A percentile compares a stretch with the other conserved stretches of the same genome.
Conservation (phyloP, 163 green algal species). For the Picocystis sp. region DNA sequence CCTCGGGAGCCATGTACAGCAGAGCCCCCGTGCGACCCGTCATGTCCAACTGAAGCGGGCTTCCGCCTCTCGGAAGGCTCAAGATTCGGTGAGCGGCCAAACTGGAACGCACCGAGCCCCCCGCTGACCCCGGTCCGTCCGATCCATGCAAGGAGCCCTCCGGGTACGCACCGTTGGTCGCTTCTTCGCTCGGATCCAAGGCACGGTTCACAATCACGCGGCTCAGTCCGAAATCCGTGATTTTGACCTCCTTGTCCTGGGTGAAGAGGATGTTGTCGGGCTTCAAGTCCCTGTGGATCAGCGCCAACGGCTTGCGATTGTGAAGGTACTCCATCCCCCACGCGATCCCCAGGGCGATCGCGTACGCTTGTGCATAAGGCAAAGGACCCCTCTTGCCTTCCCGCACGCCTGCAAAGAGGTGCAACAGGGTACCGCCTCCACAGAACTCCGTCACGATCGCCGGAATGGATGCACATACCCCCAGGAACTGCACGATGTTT, state of each 20-base stretch:
- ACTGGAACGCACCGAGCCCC: too few relatives aligned
- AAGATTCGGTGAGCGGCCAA: too few relatives aligned
- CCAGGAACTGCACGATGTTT: conserved; percentile 47
- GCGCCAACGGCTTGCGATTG: conserved; percentile 24
- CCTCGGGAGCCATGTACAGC: conserved; percentile 29
- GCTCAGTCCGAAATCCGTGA: conserved; percentile 2
- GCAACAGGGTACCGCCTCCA: conserved; percentile 38
- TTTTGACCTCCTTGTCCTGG: conserved; percentile 31
- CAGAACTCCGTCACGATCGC: conserved; percentile 70
- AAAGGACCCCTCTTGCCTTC: too few relatives aligned
- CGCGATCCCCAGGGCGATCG: conserved; percentile 38
- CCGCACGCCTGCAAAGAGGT: conserved; percentile 39
- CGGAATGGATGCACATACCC: conserved; percentile 46
- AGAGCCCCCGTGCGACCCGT: conserved; percentile 25
- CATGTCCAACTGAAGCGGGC: neutral
- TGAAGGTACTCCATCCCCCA: conserved; percentile 55
- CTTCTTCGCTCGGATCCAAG: too few relatives aligned
- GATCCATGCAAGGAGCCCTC: too few relatives aligned
- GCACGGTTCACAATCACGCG: too few relatives aligned
- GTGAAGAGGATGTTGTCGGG: conserved; percentile 55
- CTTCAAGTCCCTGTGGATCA: conserved; percentile 61
- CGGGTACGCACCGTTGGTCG: too few relatives aligned
- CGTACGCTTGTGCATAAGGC: conserved; percentile 32
- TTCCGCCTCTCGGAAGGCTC: too few relatives aligned
- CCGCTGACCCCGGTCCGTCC: too few relatives aligned